Base-by-base conservation (phyloP, 176 grass and related monocot species). In the Stipa capillata region DNA sequence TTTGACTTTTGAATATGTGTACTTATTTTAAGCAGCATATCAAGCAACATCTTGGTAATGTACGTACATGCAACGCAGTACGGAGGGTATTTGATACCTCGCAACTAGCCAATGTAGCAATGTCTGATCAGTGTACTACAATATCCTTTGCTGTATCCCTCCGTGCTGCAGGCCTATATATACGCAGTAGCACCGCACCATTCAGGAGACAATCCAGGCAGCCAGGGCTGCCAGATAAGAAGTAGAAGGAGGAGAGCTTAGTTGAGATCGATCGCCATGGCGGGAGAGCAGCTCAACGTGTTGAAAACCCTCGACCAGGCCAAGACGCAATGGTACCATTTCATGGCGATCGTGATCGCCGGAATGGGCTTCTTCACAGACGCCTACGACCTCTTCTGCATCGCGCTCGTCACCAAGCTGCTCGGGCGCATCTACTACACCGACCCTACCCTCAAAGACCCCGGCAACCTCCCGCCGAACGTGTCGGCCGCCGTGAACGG, bases 321-420 rank as follows among this genome's bases (percentile, higher is more conserved):
- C 10, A 92, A 76, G 84, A 96, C 93, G 11, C 93, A 96, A 8
- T 77, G 72, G 71, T 97, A 97, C 76, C 93, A 97, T 29, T 97
- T 97, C 88, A 79, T 47, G 78, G 85, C 90, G 23, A 86, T 97
- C 32, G 79, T 97, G 2, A 88, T 97, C 59, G 93, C 93, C 17
- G 93, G 93, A 9, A 93, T 93, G 90, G 93, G 93, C 0, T 97
- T 97, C 83, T 97, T 97, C 68, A 97, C 93, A 3, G 93, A 97
- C 32, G 93, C 93, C 0, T 97, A 97, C 67, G 93, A 97, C 28
- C 76, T 97, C 3, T 97, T 97, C 44, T 84, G 79, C 37, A 90
- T 97, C 81, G 18, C 87, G 0, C 83, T 97, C 0, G 74, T 97
- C 39, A 66, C 76, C 11, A 97, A 79, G 76, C 90, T 97, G 3